Base-by-base conservation (phyloP, 768 basidiomycete genomes). In the Macrolepiota albuminosa region DNA sequence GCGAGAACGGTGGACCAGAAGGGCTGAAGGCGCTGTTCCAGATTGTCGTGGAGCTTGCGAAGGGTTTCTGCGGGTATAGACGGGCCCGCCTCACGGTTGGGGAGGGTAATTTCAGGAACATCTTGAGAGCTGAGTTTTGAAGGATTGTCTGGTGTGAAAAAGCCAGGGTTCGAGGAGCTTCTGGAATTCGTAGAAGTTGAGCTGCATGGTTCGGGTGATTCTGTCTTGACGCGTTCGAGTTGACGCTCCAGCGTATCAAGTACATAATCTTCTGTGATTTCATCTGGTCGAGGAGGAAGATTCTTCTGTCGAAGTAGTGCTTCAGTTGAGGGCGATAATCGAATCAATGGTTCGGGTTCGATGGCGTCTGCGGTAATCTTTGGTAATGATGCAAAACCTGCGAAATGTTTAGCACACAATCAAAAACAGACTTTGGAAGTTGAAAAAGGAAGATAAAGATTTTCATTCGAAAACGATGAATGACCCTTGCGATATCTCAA, bases 1-100 rank as follows among this genome's bases (percentile, higher is more conserved):
- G 88, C 67, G 0, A 95, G 75, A 0, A 84, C 84, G 4, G 86
- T 84, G 3, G 87, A 82, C 91, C 91, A 95, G 72, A 96, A 94
- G 0, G 87, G 84, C 51, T 82, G 84, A 29, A 96, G 73, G 0
- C 94, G 85, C 6, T 79, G 71, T 68, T 93, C 89, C 5, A 96
- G 79, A 66, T 95, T 95, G 13, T 78, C 77, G 62, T 94, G 88
- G 55, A 88, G 77, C 29, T 81, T 78, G 4, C 76, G 81, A 18
- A 89, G 68, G 31, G 69, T 60, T 3, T 73, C 72, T 4, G 69
- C 56, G 4, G 71, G 59, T 6, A 67, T 49, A 33, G 68, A 64
- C 46, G 66, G 47, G 8, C 66, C 55, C 11, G 63, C 51, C 9
- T 61, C 59, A 6, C 58, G 53, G 11, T 61, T 26, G 29, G 54